Evolutionary conservation across 495 filamentous ascomycete species (phyloP), one percentile per base, ranked within the genome.

Genomic region (Aspergillus homomorphus): DNA sequence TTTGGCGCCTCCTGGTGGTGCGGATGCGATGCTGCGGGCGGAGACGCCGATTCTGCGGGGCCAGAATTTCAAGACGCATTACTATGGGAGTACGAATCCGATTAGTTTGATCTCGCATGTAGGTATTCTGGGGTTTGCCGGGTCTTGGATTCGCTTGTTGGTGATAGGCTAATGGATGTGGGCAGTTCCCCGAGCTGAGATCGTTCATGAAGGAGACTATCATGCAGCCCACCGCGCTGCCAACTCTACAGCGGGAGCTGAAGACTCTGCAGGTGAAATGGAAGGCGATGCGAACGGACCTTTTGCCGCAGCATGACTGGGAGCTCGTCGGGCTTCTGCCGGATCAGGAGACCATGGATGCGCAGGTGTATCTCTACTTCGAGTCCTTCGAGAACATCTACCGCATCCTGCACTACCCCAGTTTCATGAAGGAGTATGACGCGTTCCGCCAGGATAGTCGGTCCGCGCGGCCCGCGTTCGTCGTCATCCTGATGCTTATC

Each of bases 391-490:
- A 86, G 60, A 72, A 71, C 0, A 67, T 66, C 0, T 68, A 80
- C 56, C 72, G 80, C n/a, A 77, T 84, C 20, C 56, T 84, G 1
- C 83, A 84, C 52, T 52, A 71, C 0, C 79, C 80, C 6, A 77
- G 68, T 20, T 84, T 84, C 54, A 66, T 62, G 66, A 54, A 62
- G 7, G 79, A 83, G 48, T 84, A 84, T 62, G 57, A 64, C 8
- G 53, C 44, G 8, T 77, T 75, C 24, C 79, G 75, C 75, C 55
- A 65, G 14, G 42, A 73, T 19, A 71, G 66, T 4, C 65, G 72
- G 18, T 65, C 60, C 8, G 65, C 52, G 58, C 64, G 49, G 45
- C 61, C 58, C 16, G 60, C 52, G 18, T 73, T 60, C 61, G 66
- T 56, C 45, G 75, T 58, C 60, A 70, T 66, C 65, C 6, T 76